Percentiles rank a stretch among this genome's conserved stretches.
These are phyloP conservation scores for Colletotrichum tanaceti DNA, from an alignment of 2,329 filamentous ascomycete species.

Conservation along the genomic window DNA sequence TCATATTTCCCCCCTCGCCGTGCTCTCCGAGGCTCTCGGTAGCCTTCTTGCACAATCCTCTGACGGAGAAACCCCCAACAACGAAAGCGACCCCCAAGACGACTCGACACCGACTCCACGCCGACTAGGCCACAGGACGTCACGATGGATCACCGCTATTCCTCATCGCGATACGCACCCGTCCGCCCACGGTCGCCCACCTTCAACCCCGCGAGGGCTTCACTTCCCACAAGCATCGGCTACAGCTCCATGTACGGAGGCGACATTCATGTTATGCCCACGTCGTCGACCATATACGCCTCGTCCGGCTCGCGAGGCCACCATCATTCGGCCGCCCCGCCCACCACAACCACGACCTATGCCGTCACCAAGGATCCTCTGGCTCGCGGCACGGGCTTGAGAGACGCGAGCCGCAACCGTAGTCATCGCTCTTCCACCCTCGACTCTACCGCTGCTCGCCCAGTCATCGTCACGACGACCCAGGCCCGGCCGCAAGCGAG, in stretches of 20 bases:
- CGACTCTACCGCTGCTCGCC: slow-evolving; percentile 62
- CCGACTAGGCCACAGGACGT: slow-evolving; percentile 26
- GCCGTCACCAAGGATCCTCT: slow-evolving; percentile 65
- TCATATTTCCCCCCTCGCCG: slow-evolving; percentile 13
- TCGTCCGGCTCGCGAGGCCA: slow-evolving; percentile 38
- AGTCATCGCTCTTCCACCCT: slow-evolving; percentile 59
- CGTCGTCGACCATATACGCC: slow-evolving; percentile 52
- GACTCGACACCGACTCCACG: slow-evolving; percentile 25
- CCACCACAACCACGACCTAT: slow-evolving; percentile 64
- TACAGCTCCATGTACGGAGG: slow-evolving; percentile 63
- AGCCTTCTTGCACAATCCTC: background rate
- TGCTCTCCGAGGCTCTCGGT: slow-evolving; percentile 2
- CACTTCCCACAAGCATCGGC: slow-evolving; percentile 63
- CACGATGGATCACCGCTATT: slow-evolving; percentile 42
- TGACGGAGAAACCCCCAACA: background rate
- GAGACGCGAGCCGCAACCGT: slow-evolving; percentile 61
- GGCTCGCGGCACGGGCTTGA: slow-evolving; percentile 59
- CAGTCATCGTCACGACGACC: slow-evolving; percentile 68
- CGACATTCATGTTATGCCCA: slow-evolving; percentile 66
- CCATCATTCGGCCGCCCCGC: slow-evolving; percentile 36
- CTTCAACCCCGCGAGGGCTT: slow-evolving; percentile 64
- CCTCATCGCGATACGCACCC: slow-evolving; percentile 38
- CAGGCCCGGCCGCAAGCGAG: slow-evolving; percentile 55
- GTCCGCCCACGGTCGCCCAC: slow-evolving; percentile 53
- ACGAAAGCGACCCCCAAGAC: slow-evolving; percentile 7